phyloP scores from a whole-genome alignment of 345 rosid genomes.

The Pistacia vera region DNA sequence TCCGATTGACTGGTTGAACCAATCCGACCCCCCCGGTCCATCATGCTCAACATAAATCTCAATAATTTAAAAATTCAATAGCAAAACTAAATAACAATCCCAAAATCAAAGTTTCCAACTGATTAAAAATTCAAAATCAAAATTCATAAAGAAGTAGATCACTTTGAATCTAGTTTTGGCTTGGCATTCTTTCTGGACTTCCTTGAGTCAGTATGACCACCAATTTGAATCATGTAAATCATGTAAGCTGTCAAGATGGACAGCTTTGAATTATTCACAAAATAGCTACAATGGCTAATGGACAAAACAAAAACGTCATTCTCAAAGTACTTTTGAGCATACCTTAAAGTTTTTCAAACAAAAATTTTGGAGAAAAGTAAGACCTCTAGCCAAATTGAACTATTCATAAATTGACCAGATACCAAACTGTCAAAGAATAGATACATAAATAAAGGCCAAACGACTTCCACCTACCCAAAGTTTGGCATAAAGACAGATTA shows the following conservation, averaged over 20 bases:
- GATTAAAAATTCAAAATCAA: too few relatives aligned
- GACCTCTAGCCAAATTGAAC: not conserved
- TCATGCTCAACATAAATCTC: too few relatives aligned
- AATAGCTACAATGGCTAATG: not conserved
- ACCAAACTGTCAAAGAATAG: constrained; percentile 62
- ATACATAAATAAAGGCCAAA: constrained; percentile 1
- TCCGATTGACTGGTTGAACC: too few relatives aligned
- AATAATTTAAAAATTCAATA: too few relatives aligned
- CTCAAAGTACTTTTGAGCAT: not conserved
- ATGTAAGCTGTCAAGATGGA: not conserved
- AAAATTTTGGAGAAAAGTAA: not conserved
- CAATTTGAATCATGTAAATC: constrained; percentile 24
- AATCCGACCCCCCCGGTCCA: too few relatives aligned
- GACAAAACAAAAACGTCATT: not conserved
- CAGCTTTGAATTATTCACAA: not conserved
- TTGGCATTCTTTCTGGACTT: constrained; percentile 52
- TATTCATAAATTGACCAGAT: constrained; percentile 41
- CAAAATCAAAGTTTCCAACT: too few relatives aligned
- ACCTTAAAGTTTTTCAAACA: not conserved
- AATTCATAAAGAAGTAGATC: too few relatives aligned
- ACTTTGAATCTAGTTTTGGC: constrained; percentile 52
- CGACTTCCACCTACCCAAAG: too few relatives aligned
- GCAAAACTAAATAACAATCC: too few relatives aligned
- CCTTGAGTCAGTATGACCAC: constrained; percentile 38
- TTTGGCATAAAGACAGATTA: too few relatives aligned